A percentile compares a stretch with the other conserved stretches of the same genome.
These are phyloP conservation scores for Coemansia umbellata DNA, from an alignment of 192 early-diverging fungal genomes.

Conservation along the genomic window DNA sequence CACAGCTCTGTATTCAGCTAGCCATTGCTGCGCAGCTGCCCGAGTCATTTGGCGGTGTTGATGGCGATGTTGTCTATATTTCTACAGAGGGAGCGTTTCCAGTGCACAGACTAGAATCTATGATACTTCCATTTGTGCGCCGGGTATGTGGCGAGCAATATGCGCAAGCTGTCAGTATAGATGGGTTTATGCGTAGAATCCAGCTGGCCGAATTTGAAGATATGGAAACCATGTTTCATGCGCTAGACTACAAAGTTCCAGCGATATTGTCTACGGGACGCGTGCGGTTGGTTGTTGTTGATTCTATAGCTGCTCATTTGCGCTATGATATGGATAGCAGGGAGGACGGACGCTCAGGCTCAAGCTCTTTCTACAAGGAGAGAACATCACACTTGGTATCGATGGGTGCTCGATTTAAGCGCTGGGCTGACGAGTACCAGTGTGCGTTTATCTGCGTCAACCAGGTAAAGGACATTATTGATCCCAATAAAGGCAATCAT, in stretches of 20 bases:
- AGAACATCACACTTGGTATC: constrained; percentile 56
- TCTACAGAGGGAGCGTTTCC: constrained; percentile 72
- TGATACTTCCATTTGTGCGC: constrained; percentile 35
- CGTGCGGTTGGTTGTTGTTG: constrained; percentile 75
- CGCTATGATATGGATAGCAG: constrained; percentile 12
- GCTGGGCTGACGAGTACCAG: constrained; percentile 58
- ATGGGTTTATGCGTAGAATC: constrained; percentile 46
- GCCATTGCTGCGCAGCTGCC: constrained; percentile 68
- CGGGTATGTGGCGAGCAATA: constrained; percentile 11
- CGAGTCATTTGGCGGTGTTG: constrained; percentile 52
- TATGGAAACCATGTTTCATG: constrained; percentile 67
- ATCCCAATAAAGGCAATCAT: neutral
- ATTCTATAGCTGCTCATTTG: constrained; percentile 80
- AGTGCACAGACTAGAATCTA: constrained; percentile 53
- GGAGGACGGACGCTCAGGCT: neutral
- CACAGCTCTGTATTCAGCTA: constrained; percentile 81
- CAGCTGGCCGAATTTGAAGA: constrained; percentile 68
- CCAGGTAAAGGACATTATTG: constrained; percentile 65
- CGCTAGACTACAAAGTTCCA: constrained; percentile 71
- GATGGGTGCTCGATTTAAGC: constrained; percentile 60
- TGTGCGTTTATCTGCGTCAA: constrained; percentile 76
- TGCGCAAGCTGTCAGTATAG: constrained; percentile 3
- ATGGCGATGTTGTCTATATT: constrained; percentile 64
- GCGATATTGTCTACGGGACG: constrained; percentile 52
- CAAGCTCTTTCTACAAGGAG: constrained; percentile 25